Evolutionary conservation across 176 grass and related monocot species (phyloP).

Genomic region (Musa troglodytarum): DNA sequence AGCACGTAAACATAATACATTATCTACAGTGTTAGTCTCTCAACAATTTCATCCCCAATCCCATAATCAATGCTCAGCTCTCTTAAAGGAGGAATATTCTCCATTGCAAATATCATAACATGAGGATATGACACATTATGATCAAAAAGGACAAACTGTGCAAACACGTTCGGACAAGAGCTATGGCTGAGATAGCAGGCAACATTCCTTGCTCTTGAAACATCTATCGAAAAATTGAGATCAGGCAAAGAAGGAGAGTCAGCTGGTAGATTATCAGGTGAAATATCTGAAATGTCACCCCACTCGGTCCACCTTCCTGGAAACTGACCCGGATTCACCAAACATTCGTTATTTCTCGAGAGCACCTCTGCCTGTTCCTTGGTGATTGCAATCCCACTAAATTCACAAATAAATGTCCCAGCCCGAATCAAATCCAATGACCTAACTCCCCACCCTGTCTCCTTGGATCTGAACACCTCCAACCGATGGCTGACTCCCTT

Average conservation of each 20-base stretch:
- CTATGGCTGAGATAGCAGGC: conserved; percentile 81
- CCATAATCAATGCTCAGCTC: conserved; percentile 89
- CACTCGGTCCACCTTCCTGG: conserved; percentile 67
- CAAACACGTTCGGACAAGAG: conserved; percentile 53
- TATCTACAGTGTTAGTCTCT: conserved; percentile 1
- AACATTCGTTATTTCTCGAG: background rate
- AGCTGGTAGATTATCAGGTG: conserved; percentile 11
- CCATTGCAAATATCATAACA: conserved; percentile 81
- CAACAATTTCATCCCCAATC: conserved; percentile 15
- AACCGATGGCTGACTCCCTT: conserved; percentile 58
- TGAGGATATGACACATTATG: conserved; percentile 48
- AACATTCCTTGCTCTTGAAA: conserved; percentile 55
- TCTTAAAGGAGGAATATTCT: conserved; percentile 78
- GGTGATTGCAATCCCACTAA: conserved; percentile 38
- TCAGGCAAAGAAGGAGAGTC: conserved; percentile 10
- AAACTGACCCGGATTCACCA: conserved; percentile 51
- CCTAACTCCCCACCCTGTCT: conserved; percentile 76
- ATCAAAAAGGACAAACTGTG: conserved; percentile 46
- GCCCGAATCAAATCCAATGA: conserved; percentile 69
- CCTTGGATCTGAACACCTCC: conserved; percentile 68
- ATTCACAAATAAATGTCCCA: conserved; percentile 67
- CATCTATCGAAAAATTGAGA: conserved; percentile 43
- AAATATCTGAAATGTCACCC: conserved; percentile 51
- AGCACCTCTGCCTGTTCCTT: conserved; percentile 3
- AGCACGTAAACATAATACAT: background rate